Evolutionary conservation across 169 alveolate genomes (phyloP).

Genomic region (Plasmodium gaboni): DNA sequence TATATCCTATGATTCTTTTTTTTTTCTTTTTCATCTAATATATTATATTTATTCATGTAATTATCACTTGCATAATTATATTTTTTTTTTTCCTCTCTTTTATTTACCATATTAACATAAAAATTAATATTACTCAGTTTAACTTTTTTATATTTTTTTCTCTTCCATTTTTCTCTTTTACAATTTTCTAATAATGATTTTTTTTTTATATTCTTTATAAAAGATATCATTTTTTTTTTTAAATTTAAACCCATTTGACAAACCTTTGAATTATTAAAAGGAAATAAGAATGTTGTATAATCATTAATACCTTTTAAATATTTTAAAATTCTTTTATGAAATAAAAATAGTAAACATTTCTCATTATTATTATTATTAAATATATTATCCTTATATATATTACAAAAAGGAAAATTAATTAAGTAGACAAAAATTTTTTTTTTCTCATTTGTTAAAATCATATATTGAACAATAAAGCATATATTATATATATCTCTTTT

Average conservation of each 20-base stretch:
- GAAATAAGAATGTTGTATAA: conserved; percentile 60
- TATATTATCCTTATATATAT: conserved; percentile 28
- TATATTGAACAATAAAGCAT: conserved; percentile 61
- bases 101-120: background rate
- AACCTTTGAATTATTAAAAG: conserved; percentile 38
- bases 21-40: conserved; percentile 1
- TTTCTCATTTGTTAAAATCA: background rate
- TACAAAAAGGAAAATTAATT: conserved; percentile 63
- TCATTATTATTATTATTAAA: conserved; percentile 53
- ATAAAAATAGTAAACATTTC: conserved; percentile 50
- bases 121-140: background rate
- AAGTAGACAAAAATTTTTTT: conserved; percentile 13
- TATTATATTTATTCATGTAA: background rate
- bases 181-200: background rate
- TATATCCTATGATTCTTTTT: background rate
- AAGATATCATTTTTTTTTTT: conserved; percentile 50
- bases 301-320: conserved; percentile 36
- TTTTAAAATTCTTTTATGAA: conserved; percentile 51
- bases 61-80: background rate
- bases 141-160: background rate
- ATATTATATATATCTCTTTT: conserved; percentile 22
- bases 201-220: conserved; percentile 15
- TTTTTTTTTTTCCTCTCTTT: background rate
- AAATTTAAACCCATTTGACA: conserved; percentile 42
- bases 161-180: background rate